Evolutionary conservation across 164 flowering plant species (phyloP).

Genomic region (Umbellularia californica): DNA sequence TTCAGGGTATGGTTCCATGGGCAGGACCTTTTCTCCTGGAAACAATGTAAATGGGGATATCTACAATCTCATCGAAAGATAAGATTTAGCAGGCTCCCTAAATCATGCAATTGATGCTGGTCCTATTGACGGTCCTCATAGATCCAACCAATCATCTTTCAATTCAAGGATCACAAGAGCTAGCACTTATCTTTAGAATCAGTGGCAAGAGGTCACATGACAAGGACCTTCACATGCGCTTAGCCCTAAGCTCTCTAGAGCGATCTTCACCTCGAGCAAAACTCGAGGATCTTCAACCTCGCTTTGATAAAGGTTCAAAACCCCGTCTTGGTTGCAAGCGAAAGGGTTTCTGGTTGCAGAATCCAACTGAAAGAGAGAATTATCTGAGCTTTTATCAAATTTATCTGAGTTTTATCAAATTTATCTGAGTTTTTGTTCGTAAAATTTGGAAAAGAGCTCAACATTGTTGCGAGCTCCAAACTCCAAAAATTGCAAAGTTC

Average conservation of each 20-base stretch:
- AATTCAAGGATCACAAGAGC: conserved; percentile 31
- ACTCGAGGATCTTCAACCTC: too few relatives aligned
- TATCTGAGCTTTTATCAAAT: too few relatives aligned
- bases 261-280: too few relatives aligned
- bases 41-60: conserved; percentile 26
- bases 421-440: too few relatives aligned
- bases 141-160: conserved; percentile 42
- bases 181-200: conserved; percentile 23
- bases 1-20: conserved; percentile 43
- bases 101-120: conserved; percentile 21
- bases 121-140: conserved; percentile 26
- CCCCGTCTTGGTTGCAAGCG: too few relatives aligned
- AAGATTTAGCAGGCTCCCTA: conserved; percentile 36
- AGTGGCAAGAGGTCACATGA: conserved; percentile 16
- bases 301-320: too few relatives aligned
- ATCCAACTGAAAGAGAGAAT: too few relatives aligned
- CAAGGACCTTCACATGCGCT: conserved; percentile 16
- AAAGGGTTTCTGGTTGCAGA: too few relatives aligned
- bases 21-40: conserved; percentile 27
- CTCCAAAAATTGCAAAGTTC: too few relatives aligned
- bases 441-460: too few relatives aligned
- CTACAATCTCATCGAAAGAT: conserved; percentile 25
- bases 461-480: too few relatives aligned
- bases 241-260: background rate
- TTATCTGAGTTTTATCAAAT: too few relatives aligned